Evolutionary conservation across 1,139 yeast genomes (phyloP).

Genomic region (Williopsis jadinii): DNA sequence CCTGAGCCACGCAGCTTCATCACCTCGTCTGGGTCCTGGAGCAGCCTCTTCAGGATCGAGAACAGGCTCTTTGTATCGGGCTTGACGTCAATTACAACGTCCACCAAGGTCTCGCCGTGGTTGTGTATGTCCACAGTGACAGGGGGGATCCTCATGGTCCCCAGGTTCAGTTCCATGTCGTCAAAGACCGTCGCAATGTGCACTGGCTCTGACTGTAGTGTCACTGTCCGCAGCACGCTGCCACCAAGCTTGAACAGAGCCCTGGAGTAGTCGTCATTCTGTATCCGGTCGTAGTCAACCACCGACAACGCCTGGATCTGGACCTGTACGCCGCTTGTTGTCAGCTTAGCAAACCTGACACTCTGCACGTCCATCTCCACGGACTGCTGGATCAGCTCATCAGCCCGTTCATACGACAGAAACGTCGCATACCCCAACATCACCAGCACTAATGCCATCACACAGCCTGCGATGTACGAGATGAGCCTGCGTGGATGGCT

Average conservation of each 20-base stretch:
- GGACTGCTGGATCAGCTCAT: conserved; percentile 25
- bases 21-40: conserved; percentile 24
- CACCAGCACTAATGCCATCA: not conserved
- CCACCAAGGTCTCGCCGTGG: conserved; percentile 11
- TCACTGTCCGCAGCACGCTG: conserved; percentile 19
- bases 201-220: conserved; percentile 11
- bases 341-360: conserved; percentile 25
- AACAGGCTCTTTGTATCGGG: conserved; percentile 27
- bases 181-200: conserved; percentile 17
- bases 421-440: not conserved
- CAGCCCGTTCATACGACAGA: conserved; percentile 21
- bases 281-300: conserved; percentile 26
- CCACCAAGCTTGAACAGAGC: conserved; percentile 27
- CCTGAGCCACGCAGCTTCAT: conserved; percentile 28
- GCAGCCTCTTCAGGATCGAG: conserved; percentile 24
- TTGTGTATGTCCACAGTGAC: conserved; percentile 15
- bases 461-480: too few relatives aligned
- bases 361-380: conserved; percentile 25
- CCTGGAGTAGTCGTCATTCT: conserved; percentile 13
- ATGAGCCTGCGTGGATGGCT: too few relatives aligned
- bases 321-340: conserved; percentile 24
- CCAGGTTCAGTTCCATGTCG: conserved; percentile 11
- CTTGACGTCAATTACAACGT: conserved; percentile 21
- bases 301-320: conserved; percentile 24
- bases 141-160: conserved; percentile 15